Base-by-base conservation (phyloP, 345 rosid species). In the Isatis tinctoria region DNA sequence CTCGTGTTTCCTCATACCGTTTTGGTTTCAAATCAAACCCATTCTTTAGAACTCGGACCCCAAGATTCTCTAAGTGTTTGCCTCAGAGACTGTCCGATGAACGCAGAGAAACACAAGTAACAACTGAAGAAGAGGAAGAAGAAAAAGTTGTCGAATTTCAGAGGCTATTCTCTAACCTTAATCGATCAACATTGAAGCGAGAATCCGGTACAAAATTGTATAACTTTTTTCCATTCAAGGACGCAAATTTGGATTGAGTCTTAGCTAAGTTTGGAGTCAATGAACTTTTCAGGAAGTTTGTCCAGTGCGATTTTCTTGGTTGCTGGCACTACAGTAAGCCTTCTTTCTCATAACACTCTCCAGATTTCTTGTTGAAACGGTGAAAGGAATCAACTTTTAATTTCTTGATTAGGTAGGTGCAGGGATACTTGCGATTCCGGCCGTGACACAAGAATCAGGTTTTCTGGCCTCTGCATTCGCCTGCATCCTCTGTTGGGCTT, bases 361-460 rank as follows among this genome's bases (percentile, higher is more conserved):
- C 3, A 37, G 6, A 14, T 30, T 30, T 27, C 14, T 37, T 58
- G 18, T 40, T 65, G 57, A 33, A 48, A 74, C 9, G 8, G 51
- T 67, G 47, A 4, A 52, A 70, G 18, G 6, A 13, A 43, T 11
- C 62, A 64, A 17, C 0, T 60, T 22, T 6, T 58, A 16, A 58
- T n/a, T 16, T 51, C 35, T 67, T 67, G 74, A 30, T 53, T 57
- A 93, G 98, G 86, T 93, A 18, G 98, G 98, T 79, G 97, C 98
- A 24, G 98, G 97, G 70, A 89, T 91, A 63, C 92, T 91, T 6
- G 97, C 98, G 0, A 88, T 93, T 84, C 97, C 97, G 63, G 90
- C 98, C 0, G 97, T 93, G 59, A 91, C 98, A 3, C 96, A 84
- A 83, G 96, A 93, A 75, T 75, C 97, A 58, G 97, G 97, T 8